Percentiles rank a stretch among this genome's conserved stretches.
These are phyloP conservation scores for Wickerhamiella alocasiicola DNA, from an alignment of 805 yeast species.

Conservation along the genomic window DNA sequence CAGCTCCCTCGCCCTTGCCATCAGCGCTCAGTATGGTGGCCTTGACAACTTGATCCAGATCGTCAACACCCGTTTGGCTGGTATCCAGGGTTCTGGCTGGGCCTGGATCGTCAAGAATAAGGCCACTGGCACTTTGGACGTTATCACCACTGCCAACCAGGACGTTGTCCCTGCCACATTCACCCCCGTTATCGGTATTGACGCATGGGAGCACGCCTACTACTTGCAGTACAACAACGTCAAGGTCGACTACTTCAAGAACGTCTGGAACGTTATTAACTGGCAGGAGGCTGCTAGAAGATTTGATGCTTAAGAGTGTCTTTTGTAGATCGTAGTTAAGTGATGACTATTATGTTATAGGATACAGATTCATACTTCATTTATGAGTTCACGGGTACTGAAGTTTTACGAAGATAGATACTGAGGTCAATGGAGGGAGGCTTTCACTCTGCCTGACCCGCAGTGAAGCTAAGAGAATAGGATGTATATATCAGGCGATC, in stretches of 20 bases:
- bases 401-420: no score
- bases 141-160: conserved; percentile 74
- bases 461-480: no score
- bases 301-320: no score
- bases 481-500: no score
- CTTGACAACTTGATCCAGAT: conserved; percentile 51
- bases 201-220: conserved; percentile 96
- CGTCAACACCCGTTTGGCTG: conserved; percentile 65
- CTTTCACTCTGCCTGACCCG: no score
- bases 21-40: conserved; percentile 54
- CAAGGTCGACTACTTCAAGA: conserved; percentile 83
- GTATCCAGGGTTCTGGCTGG: conserved; percentile 94
- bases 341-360: no score
- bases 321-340: no score
- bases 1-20: conserved; percentile 46
- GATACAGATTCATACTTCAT: no score
- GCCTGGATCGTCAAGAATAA: conserved; percentile 78
- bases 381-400: no score
- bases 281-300: conserved; percentile 84
- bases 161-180: conserved; percentile 65
- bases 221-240: conserved; percentile 87
- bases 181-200: conserved; percentile 75
- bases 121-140: conserved; percentile 56
- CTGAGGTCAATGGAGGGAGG: no score
- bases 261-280: conserved; percentile 88